A percentile compares a stretch with the other conserved stretches of the same genome.
phyloP scores from a whole-genome alignment of 495 filamentous ascomycete species.

The Chaetomium fimeti region DNA sequence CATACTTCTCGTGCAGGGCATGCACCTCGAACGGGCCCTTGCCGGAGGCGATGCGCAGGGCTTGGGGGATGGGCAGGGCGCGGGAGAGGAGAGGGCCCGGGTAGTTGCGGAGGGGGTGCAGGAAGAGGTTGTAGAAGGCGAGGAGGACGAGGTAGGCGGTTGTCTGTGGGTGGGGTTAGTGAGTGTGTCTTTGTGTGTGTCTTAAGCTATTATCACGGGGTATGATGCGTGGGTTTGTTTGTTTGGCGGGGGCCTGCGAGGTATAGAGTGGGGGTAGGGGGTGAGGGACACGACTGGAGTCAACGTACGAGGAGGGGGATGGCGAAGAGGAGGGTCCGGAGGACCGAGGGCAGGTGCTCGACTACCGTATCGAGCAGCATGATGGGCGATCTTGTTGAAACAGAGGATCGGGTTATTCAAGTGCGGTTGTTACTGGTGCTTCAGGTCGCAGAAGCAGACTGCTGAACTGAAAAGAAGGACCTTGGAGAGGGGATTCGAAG shows the following conservation, averaged over 20 bases:
- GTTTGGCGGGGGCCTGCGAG: no score
- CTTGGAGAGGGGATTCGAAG: background rate
- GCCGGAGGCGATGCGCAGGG: constrained; percentile 36
- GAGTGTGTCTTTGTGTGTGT: background rate
- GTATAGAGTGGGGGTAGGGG: no score
- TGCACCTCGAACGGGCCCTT: constrained; percentile 44
- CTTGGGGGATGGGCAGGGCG: constrained; percentile 37
- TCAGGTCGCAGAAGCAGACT: background rate
- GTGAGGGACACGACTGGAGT: background rate
- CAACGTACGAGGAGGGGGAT: background rate
- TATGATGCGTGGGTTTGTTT: background rate
- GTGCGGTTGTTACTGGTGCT: background rate
- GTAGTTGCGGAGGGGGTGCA: constrained; percentile 51
- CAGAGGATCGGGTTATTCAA: background rate
- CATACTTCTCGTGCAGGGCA: constrained; percentile 51
- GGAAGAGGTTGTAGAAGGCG: constrained; percentile 47
- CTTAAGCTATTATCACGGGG: background rate
- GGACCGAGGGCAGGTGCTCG: background rate
- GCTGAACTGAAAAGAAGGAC: background rate
- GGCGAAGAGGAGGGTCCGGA: background rate
- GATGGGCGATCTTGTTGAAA: background rate
- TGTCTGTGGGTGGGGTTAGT: background rate
- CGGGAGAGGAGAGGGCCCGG: constrained; percentile 51
- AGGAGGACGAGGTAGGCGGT: constrained; percentile 15
- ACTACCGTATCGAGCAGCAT: background rate